These are phyloP conservation scores for Candida broadrunensis DNA, from an alignment of 805 yeast species.

Conservation along the genomic window DNA sequence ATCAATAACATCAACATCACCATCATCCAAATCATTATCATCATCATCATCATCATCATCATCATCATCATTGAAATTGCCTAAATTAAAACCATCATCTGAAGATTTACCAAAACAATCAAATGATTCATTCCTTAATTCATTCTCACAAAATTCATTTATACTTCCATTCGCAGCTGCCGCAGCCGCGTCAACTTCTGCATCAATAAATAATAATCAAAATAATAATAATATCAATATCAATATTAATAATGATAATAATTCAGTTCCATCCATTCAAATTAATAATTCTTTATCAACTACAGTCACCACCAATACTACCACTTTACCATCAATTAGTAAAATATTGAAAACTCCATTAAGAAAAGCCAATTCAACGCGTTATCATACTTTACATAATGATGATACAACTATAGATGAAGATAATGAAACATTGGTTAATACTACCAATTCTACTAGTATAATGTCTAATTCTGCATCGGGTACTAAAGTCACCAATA, in stretches of 20 bases:
- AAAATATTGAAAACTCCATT: constrained; percentile 44
- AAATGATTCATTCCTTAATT: not conserved
- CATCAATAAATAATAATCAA: not conserved
- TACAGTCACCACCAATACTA: not conserved
- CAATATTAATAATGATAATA: too few species aligned
- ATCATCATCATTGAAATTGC: not conserved
- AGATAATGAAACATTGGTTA: constrained; percentile 18
- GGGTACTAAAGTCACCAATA: constrained; percentile 3
- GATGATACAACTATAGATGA: constrained; percentile 24
- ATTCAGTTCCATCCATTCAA: not conserved
- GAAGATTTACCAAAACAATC: not conserved
- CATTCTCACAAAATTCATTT: constrained; percentile 4
- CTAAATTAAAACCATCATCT: not conserved
- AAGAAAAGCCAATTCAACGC: constrained; percentile 20
- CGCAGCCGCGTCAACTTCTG: constrained; percentile 1
- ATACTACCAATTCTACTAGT: constrained; percentile 9
- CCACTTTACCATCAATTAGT: constrained; percentile 36
- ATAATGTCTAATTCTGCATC: constrained; percentile 9
- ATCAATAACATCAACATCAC: not conserved
- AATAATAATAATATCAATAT: not conserved
- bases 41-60: too few species aligned
- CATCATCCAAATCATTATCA: too few species aligned
- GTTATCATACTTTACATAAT: constrained; percentile 1
- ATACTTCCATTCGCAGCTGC: constrained; percentile 5
- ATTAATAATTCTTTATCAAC: not conserved